These are phyloP conservation scores for Phytophthora cryptogea DNA, from an alignment of 352 stramenopile genomes.

Conservation along the genomic window DNA sequence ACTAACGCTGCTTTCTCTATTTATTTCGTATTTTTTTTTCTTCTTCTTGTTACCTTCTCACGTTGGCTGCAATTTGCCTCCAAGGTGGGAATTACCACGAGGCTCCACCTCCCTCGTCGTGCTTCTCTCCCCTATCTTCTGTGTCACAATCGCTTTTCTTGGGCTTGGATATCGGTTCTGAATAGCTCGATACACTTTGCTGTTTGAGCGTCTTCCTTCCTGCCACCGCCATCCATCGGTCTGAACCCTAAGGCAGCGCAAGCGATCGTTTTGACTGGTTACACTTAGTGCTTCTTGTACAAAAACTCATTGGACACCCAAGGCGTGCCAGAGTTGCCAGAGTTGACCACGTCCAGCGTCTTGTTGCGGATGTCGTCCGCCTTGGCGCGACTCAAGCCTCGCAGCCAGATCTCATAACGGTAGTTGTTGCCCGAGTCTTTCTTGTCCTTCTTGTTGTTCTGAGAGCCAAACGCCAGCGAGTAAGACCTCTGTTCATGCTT, in stretches of 20 bases:
- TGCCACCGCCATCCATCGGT: background rate
- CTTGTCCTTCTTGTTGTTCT: constrained; percentile 91
- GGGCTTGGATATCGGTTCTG: background rate
- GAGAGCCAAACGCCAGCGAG: background rate
- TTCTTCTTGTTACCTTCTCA: constrained; percentile 10
- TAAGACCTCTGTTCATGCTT: background rate
- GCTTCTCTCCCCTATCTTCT: constrained; percentile 9
- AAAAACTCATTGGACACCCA: constrained; percentile 71
- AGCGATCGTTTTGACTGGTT: constrained; percentile 9
- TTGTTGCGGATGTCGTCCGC: constrained; percentile 80
- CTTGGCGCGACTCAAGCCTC: constrained; percentile 53
- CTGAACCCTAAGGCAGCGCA: constrained; percentile 1
- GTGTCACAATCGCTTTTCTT: constrained; percentile 6
- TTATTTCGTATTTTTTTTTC: constrained; percentile 27
- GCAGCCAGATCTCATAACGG: constrained; percentile 87
- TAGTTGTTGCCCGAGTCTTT: constrained; percentile 85
- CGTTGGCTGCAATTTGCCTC: background rate
- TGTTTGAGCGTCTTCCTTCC: background rate
- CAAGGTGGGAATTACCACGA: constrained; percentile 3
- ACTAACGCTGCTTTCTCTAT: constrained; percentile 18
- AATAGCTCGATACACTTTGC: background rate
- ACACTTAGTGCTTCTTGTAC: constrained; percentile 84
- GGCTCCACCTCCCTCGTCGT: background rate
- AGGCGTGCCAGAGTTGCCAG: constrained; percentile 42
- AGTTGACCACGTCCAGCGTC: constrained; percentile 75